Evolutionary conservation across 1,284 basidiomycete genomes (phyloP).

Genomic region (Ustilago trichophora): DNA sequence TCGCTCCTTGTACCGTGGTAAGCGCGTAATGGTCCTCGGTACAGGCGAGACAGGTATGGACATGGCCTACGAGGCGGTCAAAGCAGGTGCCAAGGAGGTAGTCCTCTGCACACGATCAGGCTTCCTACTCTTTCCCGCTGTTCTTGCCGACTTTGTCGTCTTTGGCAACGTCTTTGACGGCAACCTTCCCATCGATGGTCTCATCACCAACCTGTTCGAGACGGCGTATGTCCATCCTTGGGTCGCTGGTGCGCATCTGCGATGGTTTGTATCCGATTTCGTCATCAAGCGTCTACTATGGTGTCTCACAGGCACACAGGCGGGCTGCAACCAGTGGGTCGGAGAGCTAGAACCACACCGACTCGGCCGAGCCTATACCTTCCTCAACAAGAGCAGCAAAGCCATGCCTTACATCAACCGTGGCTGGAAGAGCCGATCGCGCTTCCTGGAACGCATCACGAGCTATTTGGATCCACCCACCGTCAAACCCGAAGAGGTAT

Average conservation of each 20-base stretch:
- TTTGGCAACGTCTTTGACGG: slow-evolving; percentile 71
- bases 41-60: slow-evolving; percentile 77
- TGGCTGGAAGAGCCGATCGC: slow-evolving; percentile 70
- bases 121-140: slow-evolving; percentile 73
- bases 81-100: slow-evolving; percentile 72
- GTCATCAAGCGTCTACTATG: slow-evolving; percentile 75
- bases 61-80: slow-evolving; percentile 71
- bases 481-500: slow-evolving; percentile 70
- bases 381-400: slow-evolving; percentile 68
- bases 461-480: slow-evolving; percentile 69
- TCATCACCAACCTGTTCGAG: slow-evolving; percentile 73
- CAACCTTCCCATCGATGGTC: slow-evolving; percentile 73
- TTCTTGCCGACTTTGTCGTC: slow-evolving; percentile 74
- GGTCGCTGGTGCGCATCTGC: slow-evolving; percentile 71
- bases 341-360: slow-evolving; percentile 73
- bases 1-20: slow-evolving; percentile 50
- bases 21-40: slow-evolving; percentile 52
- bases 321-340: slow-evolving; percentile 76
- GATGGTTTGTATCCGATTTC: slow-evolving; percentile 76
- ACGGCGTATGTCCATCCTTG: slow-evolving; percentile 70
- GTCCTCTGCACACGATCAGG: slow-evolving; percentile 72
- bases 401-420: slow-evolving; percentile 67
- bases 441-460: slow-evolving; percentile 58
- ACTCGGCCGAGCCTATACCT: slow-evolving; percentile 72
- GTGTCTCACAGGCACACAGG: slow-evolving; percentile 73